A percentile compares a stretch with the other conserved stretches of the same genome.
Conservation (phyloP, 495 filamentous ascomycete genomes). For the Opeltia flavorubescens region DNA sequence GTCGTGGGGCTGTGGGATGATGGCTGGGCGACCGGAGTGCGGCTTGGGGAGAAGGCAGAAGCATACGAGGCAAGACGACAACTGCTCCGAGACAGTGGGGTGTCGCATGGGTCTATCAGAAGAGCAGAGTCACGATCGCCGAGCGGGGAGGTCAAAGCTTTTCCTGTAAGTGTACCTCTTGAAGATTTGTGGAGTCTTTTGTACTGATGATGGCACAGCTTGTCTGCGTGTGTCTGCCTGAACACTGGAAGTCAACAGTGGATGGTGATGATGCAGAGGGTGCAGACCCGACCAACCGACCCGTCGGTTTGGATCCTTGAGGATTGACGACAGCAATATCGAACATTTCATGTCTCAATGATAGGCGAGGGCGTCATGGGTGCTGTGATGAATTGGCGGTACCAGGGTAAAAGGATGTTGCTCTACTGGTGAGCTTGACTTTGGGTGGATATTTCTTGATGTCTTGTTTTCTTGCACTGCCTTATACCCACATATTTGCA, state of each 20-base stretch:
- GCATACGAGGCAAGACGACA: slow-evolving; percentile 70
- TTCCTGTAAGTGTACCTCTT: slow-evolving; percentile 38
- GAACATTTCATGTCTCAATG: not conserved
- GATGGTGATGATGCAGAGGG: slow-evolving; percentile 50
- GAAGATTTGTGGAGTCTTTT: not conserved
- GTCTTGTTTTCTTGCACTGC: not conserved
- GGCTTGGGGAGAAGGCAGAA: slow-evolving; percentile 70
- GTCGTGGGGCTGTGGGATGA: slow-evolving; percentile 99
- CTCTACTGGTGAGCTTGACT: not conserved
- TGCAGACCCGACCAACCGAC: not conserved
- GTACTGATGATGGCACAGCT: slow-evolving; percentile 26
- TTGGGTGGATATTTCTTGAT: not conserved
- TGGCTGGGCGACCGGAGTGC: slow-evolving; percentile 92
- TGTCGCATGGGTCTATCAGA: slow-evolving; percentile 65
- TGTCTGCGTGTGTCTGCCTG: slow-evolving; percentile 92
- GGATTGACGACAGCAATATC: not conserved
- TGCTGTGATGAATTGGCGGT: not conserved
- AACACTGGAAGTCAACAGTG: slow-evolving; percentile 95
- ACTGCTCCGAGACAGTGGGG: slow-evolving; percentile 78
- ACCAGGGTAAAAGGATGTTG: not conserved
- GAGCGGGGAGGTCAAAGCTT: slow-evolving; percentile 88
- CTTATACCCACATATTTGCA: not conserved
- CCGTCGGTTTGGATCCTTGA: not conserved
- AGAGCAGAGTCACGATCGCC: slow-evolving; percentile 48
- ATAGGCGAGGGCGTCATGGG: not conserved